Evolutionary conservation across 176 grass and related monocot genomes (phyloP).

Genomic region (Miscanthus lutarioriparius): DNA sequence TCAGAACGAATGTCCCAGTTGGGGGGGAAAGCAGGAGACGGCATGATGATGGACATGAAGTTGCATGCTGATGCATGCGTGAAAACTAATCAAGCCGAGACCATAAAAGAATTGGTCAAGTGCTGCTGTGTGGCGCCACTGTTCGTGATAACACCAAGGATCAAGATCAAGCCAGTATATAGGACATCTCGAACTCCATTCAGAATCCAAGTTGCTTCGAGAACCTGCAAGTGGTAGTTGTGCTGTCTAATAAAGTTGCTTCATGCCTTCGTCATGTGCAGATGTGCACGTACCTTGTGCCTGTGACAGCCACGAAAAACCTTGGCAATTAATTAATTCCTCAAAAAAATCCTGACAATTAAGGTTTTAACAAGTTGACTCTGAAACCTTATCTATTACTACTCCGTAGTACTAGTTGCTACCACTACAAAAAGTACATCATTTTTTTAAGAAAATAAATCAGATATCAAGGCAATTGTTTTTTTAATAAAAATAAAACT

Average conservation of each 20-base stretch:
- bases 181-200: neutral
- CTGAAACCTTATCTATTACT: neutral
- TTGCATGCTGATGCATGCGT: constrained; percentile 11
- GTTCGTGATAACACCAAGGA: constrained; percentile 25
- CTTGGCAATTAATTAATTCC: too few species aligned
- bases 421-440: neutral
- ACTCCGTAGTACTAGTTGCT: neutral
- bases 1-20: constrained; percentile 46
- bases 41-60: neutral
- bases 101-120: neutral
- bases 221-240: neutral
- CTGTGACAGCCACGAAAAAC: neutral
- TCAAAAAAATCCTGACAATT: neutral
- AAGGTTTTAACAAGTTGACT: neutral
- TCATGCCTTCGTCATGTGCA: neutral
- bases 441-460: neutral
- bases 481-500: neutral
- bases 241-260: neutral
- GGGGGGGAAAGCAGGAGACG: constrained; percentile 28
- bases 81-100: constrained; percentile 16
- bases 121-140: neutral
- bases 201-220: neutral
- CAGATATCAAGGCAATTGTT: neutral
- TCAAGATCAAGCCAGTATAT: neutral
- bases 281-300: neutral